Percentiles rank a stretch among this genome's conserved stretches.
Conservation (phyloP, 169 alveolate species). For the Eimeria maxima region DNA sequence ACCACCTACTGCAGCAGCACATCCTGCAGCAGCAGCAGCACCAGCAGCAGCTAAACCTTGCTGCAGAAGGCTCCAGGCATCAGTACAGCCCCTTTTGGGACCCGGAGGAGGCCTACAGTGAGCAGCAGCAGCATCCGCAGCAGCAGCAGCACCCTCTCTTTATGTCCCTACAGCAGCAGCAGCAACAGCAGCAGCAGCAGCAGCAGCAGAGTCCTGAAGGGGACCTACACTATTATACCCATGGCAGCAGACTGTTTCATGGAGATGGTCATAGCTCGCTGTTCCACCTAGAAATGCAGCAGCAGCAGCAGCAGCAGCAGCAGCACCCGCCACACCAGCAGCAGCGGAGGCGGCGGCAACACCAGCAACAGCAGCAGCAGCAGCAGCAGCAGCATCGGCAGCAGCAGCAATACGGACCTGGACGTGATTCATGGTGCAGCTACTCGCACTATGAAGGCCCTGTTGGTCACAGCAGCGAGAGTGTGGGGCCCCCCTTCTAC, state of each 20-base stretch:
- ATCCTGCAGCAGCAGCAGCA: slow-evolving; percentile 19
- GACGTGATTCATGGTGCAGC: slow-evolving; percentile 1
- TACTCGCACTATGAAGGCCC: not conserved
- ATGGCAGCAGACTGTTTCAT: not conserved
- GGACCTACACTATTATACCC: not conserved
- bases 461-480: not conserved
- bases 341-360: not conserved
- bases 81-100: not conserved
- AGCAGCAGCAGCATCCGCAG: slow-evolving; percentile 50
- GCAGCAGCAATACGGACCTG: slow-evolving; percentile 31
- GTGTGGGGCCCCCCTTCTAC: not conserved
- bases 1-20: not conserved
- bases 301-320: slow-evolving; percentile 27
- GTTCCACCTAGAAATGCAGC: not conserved
- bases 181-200: slow-evolving; percentile 18
- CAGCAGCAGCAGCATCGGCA: slow-evolving; percentile 15
- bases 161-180: not conserved
- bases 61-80: not conserved
- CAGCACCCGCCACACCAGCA: not conserved
- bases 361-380: not conserved
- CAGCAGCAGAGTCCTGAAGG: not conserved
- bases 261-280: not conserved
- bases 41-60: slow-evolving; percentile 10
- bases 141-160: slow-evolving; percentile 5
- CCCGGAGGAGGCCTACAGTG: not conserved